Percentiles rank a stretch among this genome's conserved stretches.
Evolutionary conservation across 2,329 filamentous ascomycete genomes (phyloP).

Genomic region (Macroventuria anomochaeta): DNA sequence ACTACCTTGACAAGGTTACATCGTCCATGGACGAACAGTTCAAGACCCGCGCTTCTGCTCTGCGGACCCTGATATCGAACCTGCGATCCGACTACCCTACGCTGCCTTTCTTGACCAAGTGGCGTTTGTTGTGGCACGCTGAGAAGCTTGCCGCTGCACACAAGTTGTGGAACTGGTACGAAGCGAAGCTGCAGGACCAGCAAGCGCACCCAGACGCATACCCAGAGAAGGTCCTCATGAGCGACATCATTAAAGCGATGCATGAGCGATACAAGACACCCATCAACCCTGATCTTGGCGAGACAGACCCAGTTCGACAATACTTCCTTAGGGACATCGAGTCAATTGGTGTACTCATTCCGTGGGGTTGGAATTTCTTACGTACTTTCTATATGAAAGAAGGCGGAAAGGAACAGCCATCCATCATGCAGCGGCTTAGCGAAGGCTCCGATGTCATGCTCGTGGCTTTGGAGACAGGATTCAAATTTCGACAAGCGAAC

Average conservation of each 20-base stretch:
- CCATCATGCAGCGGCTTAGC: constrained; percentile 54
- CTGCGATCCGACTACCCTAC: constrained; percentile 69
- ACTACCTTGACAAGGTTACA: constrained; percentile 74
- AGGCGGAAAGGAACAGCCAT: constrained; percentile 63
- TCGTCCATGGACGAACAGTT: constrained; percentile 84
- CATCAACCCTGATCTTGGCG: constrained; percentile 67
- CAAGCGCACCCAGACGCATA: constrained; percentile 63
- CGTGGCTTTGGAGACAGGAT: constrained; percentile 67
- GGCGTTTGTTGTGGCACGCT: constrained; percentile 84
- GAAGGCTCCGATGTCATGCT: constrained; percentile 81
- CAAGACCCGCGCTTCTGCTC: constrained; percentile 71
- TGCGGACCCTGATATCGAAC: constrained; percentile 76
- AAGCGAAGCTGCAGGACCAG: constrained; percentile 74
- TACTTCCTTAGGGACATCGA: constrained; percentile 76
- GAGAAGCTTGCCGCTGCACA: constrained; percentile 86
- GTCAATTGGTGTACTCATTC: constrained; percentile 75
- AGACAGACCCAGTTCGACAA: constrained; percentile 79
- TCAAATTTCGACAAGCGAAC: constrained; percentile 74
- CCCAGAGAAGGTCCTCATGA: constrained; percentile 72
- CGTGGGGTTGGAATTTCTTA: constrained; percentile 72
- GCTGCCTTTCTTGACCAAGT: constrained; percentile 72
- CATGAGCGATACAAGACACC: constrained; percentile 77
- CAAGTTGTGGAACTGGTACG: constrained; percentile 81
- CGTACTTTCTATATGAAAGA: constrained; percentile 76
- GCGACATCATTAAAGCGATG: constrained; percentile 77